Percentiles rank a stretch among this genome's conserved stretches.
These are phyloP conservation scores for Ophiosphaerella herpotricha DNA, from an alignment of 2,329 filamentous ascomycete species.

Conservation along the genomic window DNA sequence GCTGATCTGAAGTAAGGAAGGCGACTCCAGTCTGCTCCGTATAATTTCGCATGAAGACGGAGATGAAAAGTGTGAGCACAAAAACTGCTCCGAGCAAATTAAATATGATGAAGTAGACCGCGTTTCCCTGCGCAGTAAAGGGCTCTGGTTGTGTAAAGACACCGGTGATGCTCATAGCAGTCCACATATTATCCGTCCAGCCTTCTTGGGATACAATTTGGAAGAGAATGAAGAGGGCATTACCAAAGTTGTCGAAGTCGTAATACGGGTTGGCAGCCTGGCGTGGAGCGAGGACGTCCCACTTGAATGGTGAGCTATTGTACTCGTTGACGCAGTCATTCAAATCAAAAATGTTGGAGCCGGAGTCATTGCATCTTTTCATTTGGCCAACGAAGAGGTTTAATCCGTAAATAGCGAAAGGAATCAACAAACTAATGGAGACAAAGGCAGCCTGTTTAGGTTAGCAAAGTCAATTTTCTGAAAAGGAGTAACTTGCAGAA, in stretches of 20 bases:
- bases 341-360: slow-evolving; percentile 62
- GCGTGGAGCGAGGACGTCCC: slow-evolving; percentile 82
- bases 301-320: slow-evolving; percentile 75
- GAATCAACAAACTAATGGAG: slow-evolving; percentile 89
- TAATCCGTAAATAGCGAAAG: slow-evolving; percentile 93
- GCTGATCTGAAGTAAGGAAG: slow-evolving; percentile 91
- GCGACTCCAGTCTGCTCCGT: slow-evolving; percentile 98
- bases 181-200: slow-evolving; percentile 92
- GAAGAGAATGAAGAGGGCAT: slow-evolving; percentile 93
- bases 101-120: slow-evolving; percentile 93
- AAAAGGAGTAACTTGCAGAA: slow-evolving; percentile 60
- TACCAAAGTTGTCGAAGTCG: slow-evolving; percentile 93
- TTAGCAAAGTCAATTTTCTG: slow-evolving; percentile 6
- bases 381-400: slow-evolving; percentile 90
- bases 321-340: slow-evolving; percentile 85
- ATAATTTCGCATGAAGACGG: slow-evolving; percentile 99
- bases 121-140: slow-evolving; percentile 78
- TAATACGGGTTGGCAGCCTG: slow-evolving; percentile 81
- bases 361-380: slow-evolving; percentile 76
- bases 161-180: slow-evolving; percentile 80
- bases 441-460: slow-evolving; percentile 76
- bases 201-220: slow-evolving; percentile 99
- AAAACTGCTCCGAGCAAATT: slow-evolving; percentile 96
- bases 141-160: slow-evolving; percentile 72
- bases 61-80: slow-evolving; percentile 94